Conservation (phyloP, 495 filamentous ascomycete genomes). For the Astrocystis sublimbata region DNA sequence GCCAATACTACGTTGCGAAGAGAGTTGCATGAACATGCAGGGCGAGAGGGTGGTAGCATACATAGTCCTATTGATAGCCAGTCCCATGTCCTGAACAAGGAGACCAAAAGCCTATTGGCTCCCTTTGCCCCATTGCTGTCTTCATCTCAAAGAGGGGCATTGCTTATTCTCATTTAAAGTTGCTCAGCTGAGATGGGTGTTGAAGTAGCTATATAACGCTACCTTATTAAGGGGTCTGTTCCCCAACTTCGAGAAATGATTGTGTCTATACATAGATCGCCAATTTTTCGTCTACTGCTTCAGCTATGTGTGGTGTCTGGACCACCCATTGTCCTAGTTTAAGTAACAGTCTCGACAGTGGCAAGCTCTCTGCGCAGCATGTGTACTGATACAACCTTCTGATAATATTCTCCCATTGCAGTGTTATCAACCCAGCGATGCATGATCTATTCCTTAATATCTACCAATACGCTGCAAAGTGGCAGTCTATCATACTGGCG, state of each 20-base stretch:
- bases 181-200: background rate
- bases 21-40: background rate
- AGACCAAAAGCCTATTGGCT: background rate
- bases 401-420: too few relatives aligned
- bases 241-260: too few relatives aligned
- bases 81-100: slow-evolving; percentile 4
- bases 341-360: too few relatives aligned
- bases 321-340: too few relatives aligned
- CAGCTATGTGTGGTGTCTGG: too few relatives aligned
- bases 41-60: slow-evolving; percentile 4
- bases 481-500: too few relatives aligned
- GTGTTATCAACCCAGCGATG: too few relatives aligned
- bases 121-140: background rate
- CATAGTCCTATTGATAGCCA: background rate
- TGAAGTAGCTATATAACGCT: background rate
- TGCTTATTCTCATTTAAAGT: background rate
- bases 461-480: too few relatives aligned
- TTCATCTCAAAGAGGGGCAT: background rate
- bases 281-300: too few relatives aligned
- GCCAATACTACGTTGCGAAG: background rate
- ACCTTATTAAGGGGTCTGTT: background rate
- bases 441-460: too few relatives aligned
- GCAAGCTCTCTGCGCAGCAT: too few relatives aligned
- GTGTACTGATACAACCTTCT: too few relatives aligned
- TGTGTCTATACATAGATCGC: background rate